A percentile compares a stretch with the other conserved stretches of the same genome.
Conservation (phyloP, 768 basidiomycete species). For the Paxillus rubicundulus region DNA sequence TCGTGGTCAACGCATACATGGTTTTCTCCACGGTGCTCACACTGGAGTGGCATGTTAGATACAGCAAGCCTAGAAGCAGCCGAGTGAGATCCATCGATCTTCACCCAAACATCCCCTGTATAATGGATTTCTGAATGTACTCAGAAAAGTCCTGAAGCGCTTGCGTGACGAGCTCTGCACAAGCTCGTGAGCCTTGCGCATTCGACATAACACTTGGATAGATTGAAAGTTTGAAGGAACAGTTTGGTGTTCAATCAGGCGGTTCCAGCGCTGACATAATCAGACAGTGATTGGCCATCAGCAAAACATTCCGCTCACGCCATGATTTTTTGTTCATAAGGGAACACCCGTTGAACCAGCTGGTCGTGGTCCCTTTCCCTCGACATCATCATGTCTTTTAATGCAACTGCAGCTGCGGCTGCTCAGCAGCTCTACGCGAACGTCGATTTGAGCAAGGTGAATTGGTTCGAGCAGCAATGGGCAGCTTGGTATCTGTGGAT, state of each 20-base stretch:
- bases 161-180: conserved; percentile 24
- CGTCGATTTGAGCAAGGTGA: conserved; percentile 59
- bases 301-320: conserved; percentile 20
- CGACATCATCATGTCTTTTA: conserved; percentile 41
- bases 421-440: conserved; percentile 51
- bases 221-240: too few species aligned
- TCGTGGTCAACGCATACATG: not conserved
- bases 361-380: not conserved
- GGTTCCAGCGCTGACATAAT: conserved; percentile 14
- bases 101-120: not conserved
- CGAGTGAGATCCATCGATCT: not conserved
- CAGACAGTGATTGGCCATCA: conserved; percentile 19
- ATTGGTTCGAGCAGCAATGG: conserved; percentile 79
- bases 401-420: conserved; percentile 29
- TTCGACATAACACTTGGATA: too few species aligned
- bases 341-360: not conserved
- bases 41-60: conserved; percentile 34
- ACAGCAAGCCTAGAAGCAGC: conserved; percentile 22
- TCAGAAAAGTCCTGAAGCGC: conserved; percentile 25
- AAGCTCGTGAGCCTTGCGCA: conserved; percentile 30
- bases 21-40: conserved; percentile 26
- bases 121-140: conserved; percentile 21
- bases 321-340: conserved; percentile 18
- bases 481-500: conserved; percentile 82
- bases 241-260: too few species aligned